A percentile compares a stretch with the other conserved stretches of the same genome.
phyloP scores from a whole-genome alignment of 305 asterid genomes.

The Stenogyne calaminthoides region DNA sequence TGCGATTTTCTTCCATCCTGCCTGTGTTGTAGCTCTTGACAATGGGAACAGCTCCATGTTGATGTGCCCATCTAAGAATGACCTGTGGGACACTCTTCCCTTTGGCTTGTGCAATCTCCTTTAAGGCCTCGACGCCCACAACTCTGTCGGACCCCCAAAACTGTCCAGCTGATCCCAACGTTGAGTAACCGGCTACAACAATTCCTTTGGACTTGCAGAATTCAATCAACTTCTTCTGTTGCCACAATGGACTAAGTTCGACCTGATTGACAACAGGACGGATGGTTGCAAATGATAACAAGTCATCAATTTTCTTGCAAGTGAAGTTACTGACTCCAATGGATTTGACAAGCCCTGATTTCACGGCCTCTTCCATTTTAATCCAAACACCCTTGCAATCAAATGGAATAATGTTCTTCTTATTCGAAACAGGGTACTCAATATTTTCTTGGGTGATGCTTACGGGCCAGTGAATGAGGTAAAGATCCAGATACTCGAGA shows the following conservation, averaged over 20 bases:
- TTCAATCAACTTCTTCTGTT: conserved; percentile 63
- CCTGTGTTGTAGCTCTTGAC: conserved; percentile 1
- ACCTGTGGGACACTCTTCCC: conserved; percentile 54
- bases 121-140: conserved; percentile 51
- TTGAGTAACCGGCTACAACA: conserved; percentile 52
- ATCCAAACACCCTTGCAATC: conserved; percentile 62
- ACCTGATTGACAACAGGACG: conserved; percentile 81
- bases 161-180: conserved; percentile 58
- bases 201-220: conserved; percentile 59
- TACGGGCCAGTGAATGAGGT: conserved; percentile 78
- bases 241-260: conserved; percentile 83
- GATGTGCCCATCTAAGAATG: background rate
- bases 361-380: conserved; percentile 71
- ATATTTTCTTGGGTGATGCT: conserved; percentile 51
- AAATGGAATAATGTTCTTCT: conserved; percentile 55
- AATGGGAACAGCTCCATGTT: background rate
- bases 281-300: conserved; percentile 44
- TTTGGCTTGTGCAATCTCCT: conserved; percentile 49
- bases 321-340: conserved; percentile 79
- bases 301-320: conserved; percentile 47
- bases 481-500: conserved; percentile 55
- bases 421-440: conserved; percentile 53
- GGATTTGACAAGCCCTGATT: conserved; percentile 57
- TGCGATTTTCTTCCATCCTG: background rate
- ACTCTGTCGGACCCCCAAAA: conserved; percentile 63